Evolutionary conservation across 2,329 filamentous ascomycete genomes (phyloP).

Genomic region (Paracamarosporium sp.): DNA sequence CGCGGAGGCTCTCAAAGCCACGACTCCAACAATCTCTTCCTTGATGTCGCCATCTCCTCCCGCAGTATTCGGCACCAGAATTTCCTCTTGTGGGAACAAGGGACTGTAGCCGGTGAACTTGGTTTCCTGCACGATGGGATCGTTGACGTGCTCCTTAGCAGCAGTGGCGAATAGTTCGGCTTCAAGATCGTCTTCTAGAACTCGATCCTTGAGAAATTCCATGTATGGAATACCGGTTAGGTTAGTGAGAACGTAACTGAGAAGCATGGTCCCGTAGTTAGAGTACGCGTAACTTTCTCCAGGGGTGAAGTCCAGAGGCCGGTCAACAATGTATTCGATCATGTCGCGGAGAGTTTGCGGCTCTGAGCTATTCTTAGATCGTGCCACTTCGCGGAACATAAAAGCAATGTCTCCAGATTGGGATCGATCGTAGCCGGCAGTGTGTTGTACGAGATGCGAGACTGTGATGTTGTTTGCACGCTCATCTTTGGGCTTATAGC

Average conservation of each 20-base stretch:
- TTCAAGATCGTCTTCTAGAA: constrained; percentile 17
- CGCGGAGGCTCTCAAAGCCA: constrained; percentile 24
- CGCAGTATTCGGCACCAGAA: constrained; percentile 8
- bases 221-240: constrained; percentile 21
- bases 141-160: constrained; percentile 8
- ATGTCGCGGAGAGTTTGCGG: constrained; percentile 24
- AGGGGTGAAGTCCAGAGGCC: constrained; percentile 25
- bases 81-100: constrained; percentile 4
- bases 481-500: constrained; percentile 23
- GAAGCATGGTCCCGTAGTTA: constrained; percentile 28
- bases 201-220: constrained; percentile 20
- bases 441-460: constrained; percentile 27
- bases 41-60: constrained; percentile 27
- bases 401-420: constrained; percentile 24
- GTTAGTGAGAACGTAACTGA: constrained; percentile 22
- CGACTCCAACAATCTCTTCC: constrained; percentile 21
- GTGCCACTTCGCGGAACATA: constrained; percentile 21
- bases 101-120: constrained; percentile 10
- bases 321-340: constrained; percentile 24
- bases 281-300: constrained; percentile 21
- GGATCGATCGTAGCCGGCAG: constrained; percentile 25
- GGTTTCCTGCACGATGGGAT: constrained; percentile 19
- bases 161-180: constrained; percentile 19
- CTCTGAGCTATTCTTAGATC: constrained; percentile 20
- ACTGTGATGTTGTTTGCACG: constrained; percentile 28